Base-by-base conservation (phyloP, 495 filamentous ascomycete species). In the Glarea lozoyensis region DNA sequence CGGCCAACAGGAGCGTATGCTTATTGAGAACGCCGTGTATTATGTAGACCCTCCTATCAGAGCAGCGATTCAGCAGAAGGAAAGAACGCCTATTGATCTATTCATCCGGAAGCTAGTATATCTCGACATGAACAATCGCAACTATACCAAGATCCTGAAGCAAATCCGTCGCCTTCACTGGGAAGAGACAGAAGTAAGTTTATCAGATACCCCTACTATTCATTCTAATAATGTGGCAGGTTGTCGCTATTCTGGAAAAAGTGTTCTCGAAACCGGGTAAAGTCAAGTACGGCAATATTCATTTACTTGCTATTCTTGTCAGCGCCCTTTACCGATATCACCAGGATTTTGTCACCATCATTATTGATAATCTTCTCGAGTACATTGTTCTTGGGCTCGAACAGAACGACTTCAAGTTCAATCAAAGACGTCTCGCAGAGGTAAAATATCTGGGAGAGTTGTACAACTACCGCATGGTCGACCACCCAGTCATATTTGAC, bases 1-100 rank as follows among this genome's bases (percentile, higher is more conserved):
- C 37, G 93, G 87, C 18, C 89, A 94, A 52, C 88, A 94, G 55
- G 92, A 99, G 61, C 81, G 88, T 41, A 96, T 99, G 86, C 77
- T 96, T 11, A 90, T 99, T 50, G 92, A 99, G 58, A 99, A 99
- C 59, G 92, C 92, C 13, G 79, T 96, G 46, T 99, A 99, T 60
- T 97, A 94, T 57, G 92, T 99, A 39, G 88, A 96, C 55, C 92
- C 92, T 6, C 92, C 92, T 0, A 81, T 92, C 56, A 78, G 93
- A 43, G 83, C 90, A 32, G 92, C 92, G 1, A 96, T 97, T 46
- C 79, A 87, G 60, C 90, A 96, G 58, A 97, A 97, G 59, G 90
- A 99, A 61, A 78, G 90, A 37, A 93, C 86, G 0, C 87, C 93
- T 3, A 83, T 88, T 57, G 89, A 97, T 55, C 70, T 92, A 21